Evolutionary conservation across 2,329 filamentous ascomycete species (phyloP), one percentile per base, ranked within the genome.

Genomic region (Fonsecaea nubica): DNA sequence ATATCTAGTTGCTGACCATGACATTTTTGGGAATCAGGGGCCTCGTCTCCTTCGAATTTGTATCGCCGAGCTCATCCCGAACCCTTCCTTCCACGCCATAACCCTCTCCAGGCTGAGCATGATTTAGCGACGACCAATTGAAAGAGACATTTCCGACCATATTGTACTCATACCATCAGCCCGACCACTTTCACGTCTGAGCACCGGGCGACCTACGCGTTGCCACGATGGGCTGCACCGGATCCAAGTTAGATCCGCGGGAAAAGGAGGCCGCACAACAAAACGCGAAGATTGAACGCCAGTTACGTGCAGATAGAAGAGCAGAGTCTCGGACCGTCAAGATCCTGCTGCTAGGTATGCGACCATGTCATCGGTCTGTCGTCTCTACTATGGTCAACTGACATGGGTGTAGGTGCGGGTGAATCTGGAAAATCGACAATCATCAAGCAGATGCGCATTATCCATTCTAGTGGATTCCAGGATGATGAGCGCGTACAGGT

Each of bases 391-490:
- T 42, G 59, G 35, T 30, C 45, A 64, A 58, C 65, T 62, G 25
- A 67, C 48, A 45, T 10, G 1, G 13, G 62, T 35, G 45, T 70
- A 97, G 93, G 94, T 79, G 94, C 94, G 74, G 94, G 94, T 76
- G 94, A 98, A 81, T 95, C 91, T 66, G 92, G 94, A 72, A 98
- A 98, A 81, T 97, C 94, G 8, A 98, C 94, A 1, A 93, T 98
- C 66, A 87, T 98, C 72, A 98, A 98, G 83, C 94, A 98, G 84
- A 98, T 99, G 95, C 94, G 94, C 79, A 89, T 99, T 79, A 97
- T 99, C 74, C 95, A 98, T 78, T 89, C 92, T 13, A 89, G 93
- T 78, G 94, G 95, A 58, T 98, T 98, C 82, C 92, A 89, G 75
- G 91, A 92, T 75, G 89, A 87, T 71, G 95, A 98, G 79, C 92